Conservation (phyloP, 768 basidiomycete genomes). For the Mycena maculata region DNA sequence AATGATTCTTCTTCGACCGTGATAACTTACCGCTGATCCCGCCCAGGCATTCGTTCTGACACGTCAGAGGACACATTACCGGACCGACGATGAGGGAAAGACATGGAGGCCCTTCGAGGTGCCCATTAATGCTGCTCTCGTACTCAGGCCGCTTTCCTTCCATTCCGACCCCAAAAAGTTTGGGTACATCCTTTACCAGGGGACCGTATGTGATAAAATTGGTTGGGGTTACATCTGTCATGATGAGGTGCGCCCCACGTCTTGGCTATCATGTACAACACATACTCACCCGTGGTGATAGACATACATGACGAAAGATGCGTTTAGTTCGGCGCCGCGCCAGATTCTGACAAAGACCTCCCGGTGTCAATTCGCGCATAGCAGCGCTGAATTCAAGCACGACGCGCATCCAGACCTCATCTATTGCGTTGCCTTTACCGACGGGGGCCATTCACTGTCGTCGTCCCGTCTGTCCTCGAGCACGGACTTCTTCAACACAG, state of each 20-base stretch:
- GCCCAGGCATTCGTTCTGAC: constrained; percentile 88
- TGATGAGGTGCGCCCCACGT: constrained; percentile 67
- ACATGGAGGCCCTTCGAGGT: constrained; percentile 88
- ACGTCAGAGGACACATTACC: constrained; percentile 79
- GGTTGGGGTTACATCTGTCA: constrained; percentile 71
- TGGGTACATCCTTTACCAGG: constrained; percentile 84
- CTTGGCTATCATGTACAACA: neutral
- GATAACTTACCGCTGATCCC: constrained; percentile 16
- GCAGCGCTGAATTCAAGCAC: constrained; percentile 83
- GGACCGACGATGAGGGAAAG: constrained; percentile 87
- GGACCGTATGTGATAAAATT: constrained; percentile 65
- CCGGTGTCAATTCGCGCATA: constrained; percentile 90
- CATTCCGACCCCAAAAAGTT: constrained; percentile 80
- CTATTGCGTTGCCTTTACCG: constrained; percentile 85
- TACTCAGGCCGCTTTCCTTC: constrained; percentile 80
- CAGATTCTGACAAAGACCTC: constrained; percentile 76
- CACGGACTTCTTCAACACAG: constrained; percentile 82
- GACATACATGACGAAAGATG: constrained; percentile 91
- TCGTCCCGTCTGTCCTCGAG: constrained; percentile 84
- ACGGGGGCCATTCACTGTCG: constrained; percentile 61
- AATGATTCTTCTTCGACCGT: constrained; percentile 26
- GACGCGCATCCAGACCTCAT: constrained; percentile 79
- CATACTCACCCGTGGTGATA: constrained; percentile 43
- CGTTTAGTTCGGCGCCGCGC: constrained; percentile 71
- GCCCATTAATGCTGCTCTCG: constrained; percentile 66